Percentiles rank a stretch among this genome's conserved stretches.
Evolutionary conservation across 192 early-diverging fungal species (phyloP).

Genomic region (Linnemannia schmuckeri): DNA sequence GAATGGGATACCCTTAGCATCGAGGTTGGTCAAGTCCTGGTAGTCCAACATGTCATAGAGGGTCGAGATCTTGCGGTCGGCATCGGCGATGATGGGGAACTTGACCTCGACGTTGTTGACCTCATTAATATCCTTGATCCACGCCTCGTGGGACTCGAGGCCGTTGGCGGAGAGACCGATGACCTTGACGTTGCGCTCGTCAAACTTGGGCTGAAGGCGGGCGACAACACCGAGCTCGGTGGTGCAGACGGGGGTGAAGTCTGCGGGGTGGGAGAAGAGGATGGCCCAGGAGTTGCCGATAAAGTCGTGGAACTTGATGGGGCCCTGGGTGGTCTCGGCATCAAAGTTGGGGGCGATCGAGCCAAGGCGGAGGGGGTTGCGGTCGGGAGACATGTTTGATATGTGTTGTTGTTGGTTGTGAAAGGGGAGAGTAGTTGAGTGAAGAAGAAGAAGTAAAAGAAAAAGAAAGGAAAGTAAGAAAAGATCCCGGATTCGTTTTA

Average conservation of each 20-base stretch:
- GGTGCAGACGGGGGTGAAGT: conserved; percentile 97
- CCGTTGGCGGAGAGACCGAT: conserved; percentile 96
- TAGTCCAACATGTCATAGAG: conserved; percentile 99
- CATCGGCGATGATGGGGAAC: conserved; percentile 98
- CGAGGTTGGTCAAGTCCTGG: conserved; percentile 93
- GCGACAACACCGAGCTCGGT: conserved; percentile 97
- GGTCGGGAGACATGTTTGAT: conserved; percentile 33
- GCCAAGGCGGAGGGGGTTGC: conserved; percentile 56
- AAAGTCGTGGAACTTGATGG: conserved; percentile 92
- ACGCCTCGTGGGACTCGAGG: conserved; percentile 83
- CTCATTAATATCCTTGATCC: conserved; percentile 96
- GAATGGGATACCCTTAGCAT: conserved; percentile 89
- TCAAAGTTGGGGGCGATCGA: conserved; percentile 74
- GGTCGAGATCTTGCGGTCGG: conserved; percentile 84
- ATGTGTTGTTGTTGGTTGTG: not conserved
- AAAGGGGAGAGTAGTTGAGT: not conserved
- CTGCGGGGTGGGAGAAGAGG: conserved; percentile 99
- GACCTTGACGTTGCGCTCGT: conserved; percentile 85
- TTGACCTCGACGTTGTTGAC: conserved; percentile 80
- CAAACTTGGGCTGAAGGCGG: conserved; percentile 82
- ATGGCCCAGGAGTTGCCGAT: conserved; percentile 91
- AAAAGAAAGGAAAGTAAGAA: not conserved
- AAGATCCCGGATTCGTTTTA: not conserved
- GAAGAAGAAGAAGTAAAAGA: not conserved
- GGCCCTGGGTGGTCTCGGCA: conserved; percentile 89